These are phyloP conservation scores for Lipomyces kockii DNA, from an alignment of 805 yeast genomes.

Conservation along the genomic window DNA sequence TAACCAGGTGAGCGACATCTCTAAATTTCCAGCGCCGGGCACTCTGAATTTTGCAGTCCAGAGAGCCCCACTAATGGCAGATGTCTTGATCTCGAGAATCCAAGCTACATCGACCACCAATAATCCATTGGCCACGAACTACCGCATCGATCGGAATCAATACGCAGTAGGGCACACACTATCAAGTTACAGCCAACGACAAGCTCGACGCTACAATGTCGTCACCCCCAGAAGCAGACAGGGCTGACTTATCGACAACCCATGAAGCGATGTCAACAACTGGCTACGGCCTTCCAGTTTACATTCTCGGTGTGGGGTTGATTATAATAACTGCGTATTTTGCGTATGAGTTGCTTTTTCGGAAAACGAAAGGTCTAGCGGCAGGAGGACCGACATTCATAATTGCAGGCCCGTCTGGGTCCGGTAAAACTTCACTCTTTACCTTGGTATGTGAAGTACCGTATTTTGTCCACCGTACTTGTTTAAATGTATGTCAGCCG, in stretches of 20 bases:
- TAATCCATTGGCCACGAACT: neutral
- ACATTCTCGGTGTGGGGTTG: slow-evolving; percentile 1
- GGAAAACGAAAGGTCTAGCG: slow-evolving; percentile 22
- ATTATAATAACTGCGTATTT: slow-evolving; percentile 7
- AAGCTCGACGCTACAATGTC: neutral
- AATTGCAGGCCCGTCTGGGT: slow-evolving; percentile 64
- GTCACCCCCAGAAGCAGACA: neutral
- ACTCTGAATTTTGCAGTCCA: neutral
- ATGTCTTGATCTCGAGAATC: neutral
- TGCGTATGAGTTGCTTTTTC: slow-evolving; percentile 10
- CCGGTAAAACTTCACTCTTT: slow-evolving; percentile 71
- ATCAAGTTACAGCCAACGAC: neutral
- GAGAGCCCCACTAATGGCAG: neutral
- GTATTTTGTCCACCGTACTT: neutral
- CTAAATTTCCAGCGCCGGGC: neutral
- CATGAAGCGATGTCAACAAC: neutral
- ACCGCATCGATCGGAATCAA: neutral
- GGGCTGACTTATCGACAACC: neutral
- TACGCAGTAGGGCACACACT: neutral
- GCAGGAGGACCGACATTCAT: slow-evolving; percentile 57
- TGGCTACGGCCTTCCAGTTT: slow-evolving; percentile 10
- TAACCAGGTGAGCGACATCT: no score
- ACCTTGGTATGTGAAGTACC: slow-evolving; percentile 35
- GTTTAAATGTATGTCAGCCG: neutral
- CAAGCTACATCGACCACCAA: neutral